A percentile compares a stretch with the other conserved stretches of the same genome.
Conservation (phyloP, 2,329 filamentous ascomycete species). For the Neonectria sp. region DNA sequence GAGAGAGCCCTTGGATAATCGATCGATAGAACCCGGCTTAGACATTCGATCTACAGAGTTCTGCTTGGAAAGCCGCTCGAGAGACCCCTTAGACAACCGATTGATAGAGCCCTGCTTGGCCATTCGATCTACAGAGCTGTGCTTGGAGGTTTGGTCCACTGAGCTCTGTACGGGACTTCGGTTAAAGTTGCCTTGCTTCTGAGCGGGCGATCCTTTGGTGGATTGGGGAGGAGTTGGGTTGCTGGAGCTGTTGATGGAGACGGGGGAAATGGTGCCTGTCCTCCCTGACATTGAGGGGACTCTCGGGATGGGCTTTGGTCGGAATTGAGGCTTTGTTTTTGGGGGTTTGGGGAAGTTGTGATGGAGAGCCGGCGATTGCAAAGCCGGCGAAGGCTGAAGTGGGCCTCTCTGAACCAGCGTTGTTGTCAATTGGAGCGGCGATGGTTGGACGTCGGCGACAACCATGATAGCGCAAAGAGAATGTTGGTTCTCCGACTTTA, state of each 20-base stretch:
- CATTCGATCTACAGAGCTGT: conserved; percentile 12
- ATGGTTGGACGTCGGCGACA: conserved; percentile 55
- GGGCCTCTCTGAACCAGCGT: conserved; percentile 9
- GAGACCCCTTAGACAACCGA: conserved; percentile 22
- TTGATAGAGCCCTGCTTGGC: conserved; percentile 15
- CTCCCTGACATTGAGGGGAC: conserved; percentile 22
- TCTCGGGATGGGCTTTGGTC: conserved; percentile 16
- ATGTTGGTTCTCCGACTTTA: conserved; percentile 36
- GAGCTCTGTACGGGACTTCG: conserved; percentile 11
- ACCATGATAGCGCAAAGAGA: conserved; percentile 58
- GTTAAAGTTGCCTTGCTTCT: conserved; percentile 31
- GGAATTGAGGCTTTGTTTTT: conserved; percentile 19
- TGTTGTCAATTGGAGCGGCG: conserved; percentile 28
- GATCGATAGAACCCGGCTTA: conserved; percentile 16
- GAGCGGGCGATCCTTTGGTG: conserved; percentile 46
- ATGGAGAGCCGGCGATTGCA: conserved; percentile 21
- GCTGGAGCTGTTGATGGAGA: conserved; percentile 35
- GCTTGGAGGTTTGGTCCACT: conserved; percentile 16
- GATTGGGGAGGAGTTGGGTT: conserved; percentile 53
- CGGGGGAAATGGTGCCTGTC: conserved; percentile 26
- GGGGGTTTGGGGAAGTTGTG: conserved; percentile 25
- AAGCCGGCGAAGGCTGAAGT: conserved; percentile 8
- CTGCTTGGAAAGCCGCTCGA: conserved; percentile 8
- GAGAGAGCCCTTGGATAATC: conserved; percentile 21
- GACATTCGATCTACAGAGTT: conserved; percentile 13